Conservation (phyloP, 306 rosid species). For the Cercis canadensis region DNA sequence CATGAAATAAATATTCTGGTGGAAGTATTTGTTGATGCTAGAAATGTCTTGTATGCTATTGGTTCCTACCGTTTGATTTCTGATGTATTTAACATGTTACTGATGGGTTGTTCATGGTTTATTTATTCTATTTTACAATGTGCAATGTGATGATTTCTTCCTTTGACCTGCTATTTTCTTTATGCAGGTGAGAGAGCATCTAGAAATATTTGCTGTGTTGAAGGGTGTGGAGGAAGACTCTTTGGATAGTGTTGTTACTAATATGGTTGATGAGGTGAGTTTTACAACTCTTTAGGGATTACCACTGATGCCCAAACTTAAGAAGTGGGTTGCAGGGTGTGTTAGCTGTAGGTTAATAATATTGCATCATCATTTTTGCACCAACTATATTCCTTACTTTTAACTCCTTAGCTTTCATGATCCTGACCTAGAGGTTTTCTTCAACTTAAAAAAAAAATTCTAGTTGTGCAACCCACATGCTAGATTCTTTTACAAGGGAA, state of each 20-base stretch:
- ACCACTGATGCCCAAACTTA: neutral
- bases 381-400: neutral
- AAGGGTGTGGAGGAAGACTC: slow-evolving; percentile 86
- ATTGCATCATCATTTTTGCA: neutral
- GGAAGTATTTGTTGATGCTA: neutral
- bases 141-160: slow-evolving; percentile 26
- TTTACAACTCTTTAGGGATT: slow-evolving; percentile 14
- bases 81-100: neutral
- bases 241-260: slow-evolving; percentile 60
- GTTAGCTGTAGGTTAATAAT: neutral
- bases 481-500: neutral
- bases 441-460: neutral
- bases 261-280: slow-evolving; percentile 94
- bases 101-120: neutral
- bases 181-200: slow-evolving; percentile 88
- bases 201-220: slow-evolving; percentile 83
- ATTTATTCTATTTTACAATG: slow-evolving; percentile 9
- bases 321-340: neutral
- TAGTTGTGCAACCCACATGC: neutral
- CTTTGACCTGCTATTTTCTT: slow-evolving; percentile 27
- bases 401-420: neutral
- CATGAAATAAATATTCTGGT: too few species aligned
- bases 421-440: neutral
- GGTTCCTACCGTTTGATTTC: neutral
- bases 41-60: neutral